Conservation (phyloP, 164 flowering plant species). For the Berberis thunbergii region DNA sequence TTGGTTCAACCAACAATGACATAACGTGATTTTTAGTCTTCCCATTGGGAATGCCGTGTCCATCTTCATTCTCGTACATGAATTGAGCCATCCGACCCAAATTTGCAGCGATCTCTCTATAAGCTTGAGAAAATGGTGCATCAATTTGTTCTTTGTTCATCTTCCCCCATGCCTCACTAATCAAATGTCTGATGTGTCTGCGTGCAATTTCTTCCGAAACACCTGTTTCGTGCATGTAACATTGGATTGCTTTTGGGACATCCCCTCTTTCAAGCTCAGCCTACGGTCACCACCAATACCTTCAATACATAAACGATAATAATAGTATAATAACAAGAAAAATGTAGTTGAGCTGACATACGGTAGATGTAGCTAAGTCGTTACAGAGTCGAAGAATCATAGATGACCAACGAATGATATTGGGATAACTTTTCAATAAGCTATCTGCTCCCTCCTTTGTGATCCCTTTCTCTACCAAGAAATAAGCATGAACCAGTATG, state of each 20-base stretch:
- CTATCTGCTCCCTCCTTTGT: background rate
- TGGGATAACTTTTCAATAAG: background rate
- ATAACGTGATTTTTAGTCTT: background rate
- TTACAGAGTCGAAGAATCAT: background rate
- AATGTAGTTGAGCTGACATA: background rate
- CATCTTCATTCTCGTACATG: background rate
- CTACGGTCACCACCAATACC: background rate
- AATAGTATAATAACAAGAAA: background rate
- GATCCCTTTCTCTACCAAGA: background rate
- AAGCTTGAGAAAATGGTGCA: background rate
- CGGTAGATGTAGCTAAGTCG: background rate
- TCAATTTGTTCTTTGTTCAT: background rate
- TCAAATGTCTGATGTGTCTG: background rate
- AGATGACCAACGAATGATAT: slow-evolving; percentile 3
- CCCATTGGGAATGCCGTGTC: background rate
- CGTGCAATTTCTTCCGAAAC: background rate
- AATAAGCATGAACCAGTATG: background rate
- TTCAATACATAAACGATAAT: no score
- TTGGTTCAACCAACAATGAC: background rate
- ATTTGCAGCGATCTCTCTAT: background rate
- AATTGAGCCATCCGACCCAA: background rate
- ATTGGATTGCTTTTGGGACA: background rate
- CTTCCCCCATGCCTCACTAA: background rate
- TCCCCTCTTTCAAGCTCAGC: slow-evolving; percentile 1
- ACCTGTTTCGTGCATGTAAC: background rate